Evolutionary conservation across 768 basidiomycete genomes (phyloP), one percentile per base, ranked within the genome.

Genomic region (Holtermannia corniformis): DNA sequence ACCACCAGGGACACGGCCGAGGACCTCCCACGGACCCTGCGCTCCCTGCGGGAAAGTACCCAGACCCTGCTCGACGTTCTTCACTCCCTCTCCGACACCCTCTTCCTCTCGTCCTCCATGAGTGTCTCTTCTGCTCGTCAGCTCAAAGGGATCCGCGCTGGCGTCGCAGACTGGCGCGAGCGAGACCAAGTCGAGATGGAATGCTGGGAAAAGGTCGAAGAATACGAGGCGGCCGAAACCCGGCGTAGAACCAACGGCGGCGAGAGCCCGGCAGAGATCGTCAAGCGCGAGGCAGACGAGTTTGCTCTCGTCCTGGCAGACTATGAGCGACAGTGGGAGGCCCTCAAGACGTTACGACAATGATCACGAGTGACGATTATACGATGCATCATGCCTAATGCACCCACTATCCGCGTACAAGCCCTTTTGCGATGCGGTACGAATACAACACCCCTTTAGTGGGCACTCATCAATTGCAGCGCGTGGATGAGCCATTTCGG

Each of bases 401-500:
- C 32, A 7, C 32, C 16, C 16, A 37, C 32, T 7, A 37, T 7
- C 10, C 16, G 32, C 16, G 32, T 37, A 16, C 16, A 37, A 7
- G 16, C 10, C 32, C n/a, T n/a, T n/a, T n/a, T n/a, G 32, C 32
- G 16, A 16, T 37, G 32, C 32, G 16, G 32, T 37, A 37, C 32
- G 16, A 37, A 16, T 7, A 7, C 7, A 37, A 16, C 32, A 37
- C 7, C 16, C 32, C 7, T 16, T 37, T 37, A 7, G 48, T 45
- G 47, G 50, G 44, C 59, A 47, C 54, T 65, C 63, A 68, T 63
- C 28, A 65, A 28, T 16, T 59, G 27, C 56, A 72, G 50, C 1
- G 70, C 70, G 25, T 72, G 67, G 16, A 61, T 51, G 28, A 72
- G 50, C 50, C 68, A 51, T 19, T 54, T 61, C 37, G 54, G 56